phyloP scores from a whole-genome alignment of 805 yeast genomes.

The Hanseniaspora taiwanica region DNA sequence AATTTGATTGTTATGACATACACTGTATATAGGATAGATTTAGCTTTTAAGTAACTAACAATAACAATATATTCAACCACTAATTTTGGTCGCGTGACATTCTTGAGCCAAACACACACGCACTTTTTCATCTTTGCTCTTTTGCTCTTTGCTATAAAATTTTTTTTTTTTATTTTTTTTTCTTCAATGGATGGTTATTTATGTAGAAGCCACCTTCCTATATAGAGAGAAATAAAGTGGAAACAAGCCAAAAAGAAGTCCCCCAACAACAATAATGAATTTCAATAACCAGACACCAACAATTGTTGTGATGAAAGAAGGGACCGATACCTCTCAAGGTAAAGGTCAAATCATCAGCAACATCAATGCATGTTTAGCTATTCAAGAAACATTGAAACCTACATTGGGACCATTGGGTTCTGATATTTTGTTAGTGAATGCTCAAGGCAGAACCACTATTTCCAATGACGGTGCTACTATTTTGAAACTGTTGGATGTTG shows the following conservation, averaged over 20 bases:
- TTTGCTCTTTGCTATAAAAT: too few species aligned
- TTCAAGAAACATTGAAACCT: constrained; percentile 88
- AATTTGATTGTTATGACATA: constrained; percentile 11
- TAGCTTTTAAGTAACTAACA: neutral
- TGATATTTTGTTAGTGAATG: constrained; percentile 78
- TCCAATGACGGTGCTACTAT: constrained; percentile 99
- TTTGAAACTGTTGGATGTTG: constrained; percentile 79
- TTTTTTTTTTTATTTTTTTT: too few species aligned
- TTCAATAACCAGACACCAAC: constrained; percentile 93
- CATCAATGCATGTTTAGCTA: constrained; percentile 93
- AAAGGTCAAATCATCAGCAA: constrained; percentile 89
- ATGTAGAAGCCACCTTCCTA: too few species aligned
- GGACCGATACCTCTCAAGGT: constrained; percentile 95
- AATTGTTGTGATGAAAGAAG: constrained; percentile 95
- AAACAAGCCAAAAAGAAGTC: neutral
- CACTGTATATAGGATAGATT: neutral
- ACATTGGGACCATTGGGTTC: constrained; percentile 97
- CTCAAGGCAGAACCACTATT: constrained; percentile 79
- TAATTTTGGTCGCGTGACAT: too few species aligned
- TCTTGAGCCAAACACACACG: too few species aligned
- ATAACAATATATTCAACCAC: too few species aligned
- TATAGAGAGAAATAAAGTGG: neutral
- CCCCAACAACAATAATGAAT: too few species aligned
- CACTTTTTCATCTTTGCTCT: too few species aligned
- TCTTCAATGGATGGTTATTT: too few species aligned